A percentile compares a stretch with the other conserved stretches of the same genome.
Evolutionary conservation across 2,329 filamentous ascomycete genomes (phyloP).

Genomic region (Ophiocordyceps robertsii): DNA sequence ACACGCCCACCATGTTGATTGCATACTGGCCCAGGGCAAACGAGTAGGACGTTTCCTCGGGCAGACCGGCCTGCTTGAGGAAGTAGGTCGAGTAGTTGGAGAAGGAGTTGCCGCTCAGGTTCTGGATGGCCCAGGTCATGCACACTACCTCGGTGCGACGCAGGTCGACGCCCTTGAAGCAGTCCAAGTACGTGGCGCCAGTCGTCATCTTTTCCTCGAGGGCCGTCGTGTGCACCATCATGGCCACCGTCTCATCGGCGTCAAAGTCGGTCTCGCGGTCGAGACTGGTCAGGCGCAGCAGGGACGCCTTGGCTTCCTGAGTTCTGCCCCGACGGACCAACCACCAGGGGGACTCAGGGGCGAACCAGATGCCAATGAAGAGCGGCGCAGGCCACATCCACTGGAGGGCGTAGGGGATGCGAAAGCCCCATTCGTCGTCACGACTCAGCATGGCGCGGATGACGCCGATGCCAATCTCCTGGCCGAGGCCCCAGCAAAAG

Average conservation of each 20-base stretch:
- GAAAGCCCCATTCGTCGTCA: constrained; percentile 54
- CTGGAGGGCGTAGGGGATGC: constrained; percentile 59
- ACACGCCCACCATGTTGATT: constrained; percentile 68
- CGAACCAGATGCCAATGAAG: constrained; percentile 51
- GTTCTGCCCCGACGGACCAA: constrained; percentile 53
- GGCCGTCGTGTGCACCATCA: constrained; percentile 85
- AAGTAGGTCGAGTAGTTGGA: constrained; percentile 55
- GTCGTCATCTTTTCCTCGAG: constrained; percentile 63
- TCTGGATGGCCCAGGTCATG: constrained; percentile 52
- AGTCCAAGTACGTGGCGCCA: constrained; percentile 67
- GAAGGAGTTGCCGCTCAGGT: constrained; percentile 49
- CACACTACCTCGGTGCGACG: constrained; percentile 63
- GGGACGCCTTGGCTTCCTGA: constrained; percentile 51
- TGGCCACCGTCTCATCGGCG: constrained; percentile 71
- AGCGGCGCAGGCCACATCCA: constrained; percentile 68
- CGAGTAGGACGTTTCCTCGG: constrained; percentile 36
- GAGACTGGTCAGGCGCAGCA: constrained; percentile 51
- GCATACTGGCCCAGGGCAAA: constrained; percentile 52
- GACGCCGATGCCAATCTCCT: constrained; percentile 61
- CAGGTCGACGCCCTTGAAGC: constrained; percentile 66
- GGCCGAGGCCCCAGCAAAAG: constrained; percentile 66
- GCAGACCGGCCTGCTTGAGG: constrained; percentile 44
- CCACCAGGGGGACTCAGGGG: constrained; percentile 64
- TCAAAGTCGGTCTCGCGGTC: constrained; percentile 59
- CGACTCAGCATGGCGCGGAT: constrained; percentile 54